Percentiles rank a stretch among this genome's conserved stretches.
phyloP scores from a whole-genome alignment of 768 basidiomycete species.

The Dacryopinax primogenitus region DNA sequence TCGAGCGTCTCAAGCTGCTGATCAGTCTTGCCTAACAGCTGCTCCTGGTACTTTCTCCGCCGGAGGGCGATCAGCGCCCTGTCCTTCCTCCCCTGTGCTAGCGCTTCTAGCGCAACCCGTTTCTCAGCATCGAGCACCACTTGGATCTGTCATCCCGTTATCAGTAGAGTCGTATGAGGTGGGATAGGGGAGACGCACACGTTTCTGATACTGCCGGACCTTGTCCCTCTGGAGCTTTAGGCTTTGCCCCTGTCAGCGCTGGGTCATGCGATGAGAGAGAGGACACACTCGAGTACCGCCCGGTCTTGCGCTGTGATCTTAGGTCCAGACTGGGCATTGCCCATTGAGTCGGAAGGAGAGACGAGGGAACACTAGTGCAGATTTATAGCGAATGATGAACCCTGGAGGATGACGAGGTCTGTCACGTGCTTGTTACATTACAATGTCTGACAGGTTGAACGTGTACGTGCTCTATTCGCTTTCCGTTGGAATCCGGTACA shows the following conservation, averaged over 20 bases:
- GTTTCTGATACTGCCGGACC: constrained; percentile 87
- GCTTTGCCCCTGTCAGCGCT: constrained; percentile 34
- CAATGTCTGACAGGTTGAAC: too few species aligned
- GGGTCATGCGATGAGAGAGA: constrained; percentile 3
- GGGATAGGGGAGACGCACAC: constrained; percentile 37
- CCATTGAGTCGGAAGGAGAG: constrained; percentile 19
- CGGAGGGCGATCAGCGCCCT: constrained; percentile 78
- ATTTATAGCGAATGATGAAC: too few species aligned
- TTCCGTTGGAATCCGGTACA: too few species aligned
- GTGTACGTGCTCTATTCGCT: too few species aligned
- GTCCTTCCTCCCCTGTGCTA: constrained; percentile 71
- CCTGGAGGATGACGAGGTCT: too few species aligned
- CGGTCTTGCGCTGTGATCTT: constrained; percentile 89
- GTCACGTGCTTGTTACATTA: too few species aligned
- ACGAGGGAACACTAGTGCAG: neutral
- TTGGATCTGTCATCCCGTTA: constrained; percentile 51
- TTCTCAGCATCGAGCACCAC: constrained; percentile 73
- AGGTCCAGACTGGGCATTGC: constrained; percentile 33
- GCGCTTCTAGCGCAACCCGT: constrained; percentile 72
- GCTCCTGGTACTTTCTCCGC: constrained; percentile 86
- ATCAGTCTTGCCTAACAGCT: constrained; percentile 77
- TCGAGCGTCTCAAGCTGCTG: constrained; percentile 78
- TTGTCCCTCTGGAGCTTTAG: constrained; percentile 95
- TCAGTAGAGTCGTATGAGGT: neutral
- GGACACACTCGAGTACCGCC: constrained; percentile 83